Conservation (phyloP, 805 yeast species). For the Starmerella khaoyaiensis region DNA sequence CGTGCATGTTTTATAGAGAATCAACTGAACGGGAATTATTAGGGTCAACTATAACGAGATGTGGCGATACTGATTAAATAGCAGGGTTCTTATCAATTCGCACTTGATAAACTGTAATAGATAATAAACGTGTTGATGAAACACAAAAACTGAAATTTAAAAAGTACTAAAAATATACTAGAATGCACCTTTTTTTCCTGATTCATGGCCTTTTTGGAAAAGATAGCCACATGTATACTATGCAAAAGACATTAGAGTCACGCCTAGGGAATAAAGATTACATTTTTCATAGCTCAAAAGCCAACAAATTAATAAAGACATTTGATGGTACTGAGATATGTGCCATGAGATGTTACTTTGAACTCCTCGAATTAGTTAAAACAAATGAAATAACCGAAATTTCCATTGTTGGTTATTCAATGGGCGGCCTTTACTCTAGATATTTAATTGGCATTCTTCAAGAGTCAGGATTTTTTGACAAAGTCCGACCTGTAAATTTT, state of each 20-base stretch:
- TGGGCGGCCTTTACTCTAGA: slow-evolving; percentile 73
- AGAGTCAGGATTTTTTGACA: slow-evolving; percentile 39
- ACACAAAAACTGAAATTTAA: too few relatives aligned
- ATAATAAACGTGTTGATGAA: too few relatives aligned
- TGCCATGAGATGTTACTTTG: slow-evolving; percentile 46
- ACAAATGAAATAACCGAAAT: slow-evolving; percentile 41
- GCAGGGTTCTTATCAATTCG: too few relatives aligned
- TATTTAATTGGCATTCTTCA: slow-evolving; percentile 58
- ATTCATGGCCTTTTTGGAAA: slow-evolving; percentile 43
- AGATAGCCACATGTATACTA: slow-evolving; percentile 40
- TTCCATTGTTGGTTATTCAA: slow-evolving; percentile 71
- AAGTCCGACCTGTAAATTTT: slow-evolving; percentile 47
- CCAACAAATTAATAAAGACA: slow-evolving; percentile 57
- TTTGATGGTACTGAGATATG: slow-evolving; percentile 71
- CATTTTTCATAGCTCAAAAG: slow-evolving; percentile 34
- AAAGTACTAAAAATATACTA: too few relatives aligned
- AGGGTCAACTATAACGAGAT: too few relatives aligned
- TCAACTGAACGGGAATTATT: too few relatives aligned
- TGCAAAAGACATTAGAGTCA: slow-evolving; percentile 33
- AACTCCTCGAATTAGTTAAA: slow-evolving; percentile 36
- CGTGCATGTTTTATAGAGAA: too few relatives aligned
- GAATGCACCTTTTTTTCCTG: slow-evolving; percentile 14
- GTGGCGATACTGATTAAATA: too few relatives aligned
- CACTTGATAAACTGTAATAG: too few relatives aligned
- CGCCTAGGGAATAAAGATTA: slow-evolving; percentile 32